phyloP scores from a whole-genome alignment of 495 filamentous ascomycete species.

The Geopyxis carbonaria region DNA sequence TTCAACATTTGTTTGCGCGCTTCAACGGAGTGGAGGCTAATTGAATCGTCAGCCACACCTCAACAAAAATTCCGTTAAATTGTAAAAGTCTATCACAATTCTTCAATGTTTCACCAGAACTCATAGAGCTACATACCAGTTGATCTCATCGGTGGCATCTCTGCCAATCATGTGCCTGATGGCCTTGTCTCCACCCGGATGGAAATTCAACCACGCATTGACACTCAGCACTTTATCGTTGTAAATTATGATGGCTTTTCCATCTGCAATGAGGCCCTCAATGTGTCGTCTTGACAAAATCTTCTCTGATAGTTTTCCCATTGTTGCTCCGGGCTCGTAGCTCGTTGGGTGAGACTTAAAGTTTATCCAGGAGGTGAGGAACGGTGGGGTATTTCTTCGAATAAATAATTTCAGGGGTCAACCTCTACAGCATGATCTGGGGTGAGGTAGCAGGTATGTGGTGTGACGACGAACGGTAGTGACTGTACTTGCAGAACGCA shows the following conservation, averaged over 20 bases:
- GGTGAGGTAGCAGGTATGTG: too few species aligned
- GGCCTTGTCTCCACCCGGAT: slow-evolving; percentile 83
- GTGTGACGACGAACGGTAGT: too few species aligned
- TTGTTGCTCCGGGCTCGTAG: too few species aligned
- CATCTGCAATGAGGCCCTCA: slow-evolving; percentile 74
- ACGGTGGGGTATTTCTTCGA: too few species aligned
- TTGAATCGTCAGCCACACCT: slow-evolving; percentile 2
- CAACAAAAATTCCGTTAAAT: too few species aligned
- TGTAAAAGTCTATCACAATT: too few species aligned
- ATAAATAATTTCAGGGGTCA: too few species aligned
- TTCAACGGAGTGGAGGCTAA: slow-evolving; percentile 67
- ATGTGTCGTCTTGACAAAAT: slow-evolving; percentile 56
- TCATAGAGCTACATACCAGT: slow-evolving; percentile 49
- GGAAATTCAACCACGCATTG: slow-evolving; percentile 73
- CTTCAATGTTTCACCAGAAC: background rate
- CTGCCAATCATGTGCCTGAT: slow-evolving; percentile 90
- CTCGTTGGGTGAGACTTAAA: too few species aligned
- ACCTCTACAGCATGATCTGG: too few species aligned
- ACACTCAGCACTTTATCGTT: slow-evolving; percentile 68
- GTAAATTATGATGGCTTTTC: slow-evolving; percentile 63
- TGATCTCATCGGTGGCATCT: slow-evolving; percentile 93
- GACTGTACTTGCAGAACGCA: too few species aligned
- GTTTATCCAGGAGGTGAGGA: too few species aligned
- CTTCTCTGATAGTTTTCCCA: slow-evolving; percentile 20
- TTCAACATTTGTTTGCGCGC: slow-evolving; percentile 57